Evolutionary conservation across 2,329 filamentous ascomycete genomes (phyloP).

Genomic region (Colletotrichum musae): DNA sequence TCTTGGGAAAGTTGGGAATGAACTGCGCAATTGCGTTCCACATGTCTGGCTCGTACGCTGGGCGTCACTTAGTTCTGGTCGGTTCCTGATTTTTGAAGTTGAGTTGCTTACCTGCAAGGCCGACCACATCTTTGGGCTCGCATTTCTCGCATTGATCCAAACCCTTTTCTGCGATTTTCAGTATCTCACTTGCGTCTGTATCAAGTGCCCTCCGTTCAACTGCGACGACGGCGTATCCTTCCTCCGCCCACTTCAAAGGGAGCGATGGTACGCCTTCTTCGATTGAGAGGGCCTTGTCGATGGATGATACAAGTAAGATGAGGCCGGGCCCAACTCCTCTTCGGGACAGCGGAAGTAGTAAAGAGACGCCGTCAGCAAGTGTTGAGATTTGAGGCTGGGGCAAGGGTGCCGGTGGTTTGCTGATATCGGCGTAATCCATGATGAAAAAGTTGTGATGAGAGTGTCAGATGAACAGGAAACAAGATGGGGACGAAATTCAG

Average conservation of each 20-base stretch:
- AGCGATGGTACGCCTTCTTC: conserved; percentile 63
- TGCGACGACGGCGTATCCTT: conserved; percentile 75
- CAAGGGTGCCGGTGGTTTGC: conserved; percentile 1
- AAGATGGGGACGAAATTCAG: too few relatives aligned
- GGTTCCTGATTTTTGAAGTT: not conserved
- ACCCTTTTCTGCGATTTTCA: not conserved
- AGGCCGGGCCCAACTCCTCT: not conserved
- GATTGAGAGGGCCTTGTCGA: conserved; percentile 36
- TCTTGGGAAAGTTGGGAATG: not conserved
- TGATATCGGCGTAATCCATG: conserved; percentile 15
- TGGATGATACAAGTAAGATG: not conserved
- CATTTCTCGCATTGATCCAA: not conserved
- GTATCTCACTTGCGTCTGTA: not conserved
- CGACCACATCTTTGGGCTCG: not conserved
- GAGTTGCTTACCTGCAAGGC: not conserved
- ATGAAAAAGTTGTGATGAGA: not conserved
- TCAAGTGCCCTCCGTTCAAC: conserved; percentile 55
- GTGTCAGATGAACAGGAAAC: too few relatives aligned
- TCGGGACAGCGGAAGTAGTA: not conserved
- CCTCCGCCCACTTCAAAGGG: conserved; percentile 78
- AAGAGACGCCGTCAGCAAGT: not conserved
- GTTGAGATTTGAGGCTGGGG: not conserved
- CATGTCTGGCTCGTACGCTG: conserved; percentile 12
- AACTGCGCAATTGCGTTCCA: not conserved
- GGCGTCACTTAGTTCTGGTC: too few relatives aligned